A percentile compares a stretch with the other conserved stretches of the same genome.
Evolutionary conservation across 2,329 filamentous ascomycete species (phyloP).

Genomic region (Aspergillus piperis): DNA sequence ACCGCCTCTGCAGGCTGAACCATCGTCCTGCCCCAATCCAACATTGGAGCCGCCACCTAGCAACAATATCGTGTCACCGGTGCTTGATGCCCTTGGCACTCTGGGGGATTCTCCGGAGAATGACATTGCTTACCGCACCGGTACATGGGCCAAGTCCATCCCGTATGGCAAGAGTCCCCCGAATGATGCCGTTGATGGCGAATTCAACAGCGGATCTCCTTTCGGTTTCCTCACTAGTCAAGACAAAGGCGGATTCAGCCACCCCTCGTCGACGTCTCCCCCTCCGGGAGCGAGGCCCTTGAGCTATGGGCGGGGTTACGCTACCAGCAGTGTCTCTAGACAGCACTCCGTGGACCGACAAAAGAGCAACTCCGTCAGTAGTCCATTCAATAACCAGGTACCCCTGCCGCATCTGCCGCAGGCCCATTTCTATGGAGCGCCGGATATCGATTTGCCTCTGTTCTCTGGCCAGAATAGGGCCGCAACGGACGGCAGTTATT

Average conservation of each 20-base stretch:
- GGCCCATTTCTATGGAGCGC: conserved; percentile 73
- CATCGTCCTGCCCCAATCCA: conserved; percentile 34
- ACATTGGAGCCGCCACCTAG: conserved; percentile 25
- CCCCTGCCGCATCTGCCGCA: conserved; percentile 74
- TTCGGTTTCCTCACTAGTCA: conserved; percentile 42
- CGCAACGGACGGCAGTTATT: conserved; percentile 59
- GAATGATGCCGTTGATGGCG: conserved; percentile 37
- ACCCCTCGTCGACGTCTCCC: conserved; percentile 48
- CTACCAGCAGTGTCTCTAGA: conserved; percentile 38
- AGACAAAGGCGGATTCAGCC: conserved; percentile 42
- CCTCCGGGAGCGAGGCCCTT: conserved; percentile 44
- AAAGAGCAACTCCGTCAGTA: conserved; percentile 42
- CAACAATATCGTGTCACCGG: conserved; percentile 37
- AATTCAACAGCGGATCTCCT: conserved; percentile 41
- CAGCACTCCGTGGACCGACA: conserved; percentile 41
- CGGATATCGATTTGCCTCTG: conserved; percentile 66
- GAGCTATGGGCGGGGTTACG: conserved; percentile 44
- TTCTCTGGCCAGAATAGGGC: conserved; percentile 28
- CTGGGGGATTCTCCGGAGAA: conserved; percentile 34
- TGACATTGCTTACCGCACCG: conserved; percentile 40
- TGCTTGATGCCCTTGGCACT: conserved; percentile 41
- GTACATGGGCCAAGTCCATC: conserved; percentile 49
- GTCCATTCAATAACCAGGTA: conserved; percentile 37
- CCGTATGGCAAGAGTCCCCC: conserved; percentile 50
- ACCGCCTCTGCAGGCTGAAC: conserved; percentile 30